phyloP scores from a whole-genome alignment of 805 yeast genomes.

The Ogataea corticis region DNA sequence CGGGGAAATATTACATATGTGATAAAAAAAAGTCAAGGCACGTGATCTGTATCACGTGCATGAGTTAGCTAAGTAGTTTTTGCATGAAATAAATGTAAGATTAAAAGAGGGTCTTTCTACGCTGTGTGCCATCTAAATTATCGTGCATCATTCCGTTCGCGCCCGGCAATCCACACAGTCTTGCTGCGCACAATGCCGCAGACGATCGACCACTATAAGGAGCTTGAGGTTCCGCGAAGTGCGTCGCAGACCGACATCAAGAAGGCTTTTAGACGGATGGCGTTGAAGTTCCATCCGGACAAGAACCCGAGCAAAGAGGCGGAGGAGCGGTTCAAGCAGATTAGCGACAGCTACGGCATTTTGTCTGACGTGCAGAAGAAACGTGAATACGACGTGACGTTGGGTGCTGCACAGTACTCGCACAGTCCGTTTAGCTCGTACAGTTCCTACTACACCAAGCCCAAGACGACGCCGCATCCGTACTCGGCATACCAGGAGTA shows the following conservation, averaged over 20 bases:
- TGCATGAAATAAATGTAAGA: not conserved
- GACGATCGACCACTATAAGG: slow-evolving; percentile 53
- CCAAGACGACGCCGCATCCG: slow-evolving; percentile 1
- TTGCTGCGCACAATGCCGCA: slow-evolving; percentile 1
- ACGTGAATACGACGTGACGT: slow-evolving; percentile 55
- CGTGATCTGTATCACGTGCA: too few relatives aligned
- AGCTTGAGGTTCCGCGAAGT: slow-evolving; percentile 52
- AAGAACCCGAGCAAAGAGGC: slow-evolving; percentile 64
- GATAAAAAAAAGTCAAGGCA: too few relatives aligned
- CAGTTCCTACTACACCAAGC: slow-evolving; percentile 5
- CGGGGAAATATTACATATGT: too few relatives aligned
- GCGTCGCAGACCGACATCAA: slow-evolving; percentile 64
- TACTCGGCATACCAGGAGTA: slow-evolving; percentile 20
- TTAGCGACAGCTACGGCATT: slow-evolving; percentile 87
- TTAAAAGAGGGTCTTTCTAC: not conserved
- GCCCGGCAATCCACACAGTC: not conserved
- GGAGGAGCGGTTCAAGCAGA: slow-evolving; percentile 81
- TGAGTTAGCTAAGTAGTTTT: too few relatives aligned
- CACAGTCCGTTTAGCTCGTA: slow-evolving; percentile 1
- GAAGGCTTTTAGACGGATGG: slow-evolving; percentile 76
- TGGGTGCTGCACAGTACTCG: slow-evolving; percentile 4
- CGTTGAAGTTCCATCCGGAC: slow-evolving; percentile 77
- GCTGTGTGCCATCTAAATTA: not conserved
- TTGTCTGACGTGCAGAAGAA: slow-evolving; percentile 62
- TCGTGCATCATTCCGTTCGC: too few relatives aligned